phyloP scores from a whole-genome alignment of 1,284 basidiomycete species.

The Kwoniella shivajii region DNA sequence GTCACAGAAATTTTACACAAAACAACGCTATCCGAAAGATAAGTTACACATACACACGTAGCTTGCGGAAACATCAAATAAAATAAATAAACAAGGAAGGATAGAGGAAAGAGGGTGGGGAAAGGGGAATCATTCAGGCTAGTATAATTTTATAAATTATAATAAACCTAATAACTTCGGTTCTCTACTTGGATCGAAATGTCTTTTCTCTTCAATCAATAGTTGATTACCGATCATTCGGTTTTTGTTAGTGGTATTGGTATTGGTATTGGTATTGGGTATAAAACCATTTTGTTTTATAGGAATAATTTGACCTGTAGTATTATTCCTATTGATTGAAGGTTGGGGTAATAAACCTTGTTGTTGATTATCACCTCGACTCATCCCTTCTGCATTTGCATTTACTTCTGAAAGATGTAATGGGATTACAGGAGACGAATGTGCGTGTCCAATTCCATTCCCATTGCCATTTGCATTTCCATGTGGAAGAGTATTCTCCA shows the following conservation, averaged over 20 bases:
- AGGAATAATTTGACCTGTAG: conserved; percentile 10
- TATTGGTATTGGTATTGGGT: background rate
- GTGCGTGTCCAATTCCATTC: no score
- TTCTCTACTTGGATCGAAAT: conserved; percentile 48
- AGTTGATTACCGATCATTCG: background rate
- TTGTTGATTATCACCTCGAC: background rate
- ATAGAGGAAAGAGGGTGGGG: background rate
- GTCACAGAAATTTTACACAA: no score
- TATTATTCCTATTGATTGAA: conserved; percentile 13
- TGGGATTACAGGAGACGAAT: no score
- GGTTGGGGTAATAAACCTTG: background rate
- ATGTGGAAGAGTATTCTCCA: no score
- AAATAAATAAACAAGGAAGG: no score
- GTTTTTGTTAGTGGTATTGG: background rate
- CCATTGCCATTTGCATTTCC: no score
- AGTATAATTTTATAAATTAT: conserved; percentile 18
- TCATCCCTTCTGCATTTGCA: no score
- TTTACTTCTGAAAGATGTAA: no score
- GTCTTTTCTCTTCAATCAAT: conserved; percentile 21
- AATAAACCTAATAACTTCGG: conserved; percentile 44
- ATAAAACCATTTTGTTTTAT: conserved; percentile 19
- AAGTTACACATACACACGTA: no score
- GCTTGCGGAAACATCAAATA: no score
- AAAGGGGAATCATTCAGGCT: background rate
- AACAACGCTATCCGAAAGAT: no score